phyloP scores from a whole-genome alignment of 2,329 filamentous ascomycete genomes.

The Alternaria consortialis region DNA sequence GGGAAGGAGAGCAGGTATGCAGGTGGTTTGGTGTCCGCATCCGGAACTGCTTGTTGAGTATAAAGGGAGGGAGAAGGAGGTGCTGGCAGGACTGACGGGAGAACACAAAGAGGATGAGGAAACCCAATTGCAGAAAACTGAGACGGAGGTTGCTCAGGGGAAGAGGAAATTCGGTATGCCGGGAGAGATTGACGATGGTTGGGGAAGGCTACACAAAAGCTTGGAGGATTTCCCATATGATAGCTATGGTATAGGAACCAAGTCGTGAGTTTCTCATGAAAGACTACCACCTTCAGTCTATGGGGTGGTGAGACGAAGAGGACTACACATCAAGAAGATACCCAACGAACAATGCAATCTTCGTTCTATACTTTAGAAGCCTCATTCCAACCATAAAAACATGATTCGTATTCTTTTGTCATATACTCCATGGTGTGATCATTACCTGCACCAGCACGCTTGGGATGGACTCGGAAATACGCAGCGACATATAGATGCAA shows the following conservation, averaged over 20 bases:
- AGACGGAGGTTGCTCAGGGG: constrained; percentile 51
- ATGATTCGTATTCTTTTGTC: constrained; percentile 23
- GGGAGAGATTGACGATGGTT: constrained; percentile 68
- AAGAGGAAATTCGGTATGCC: constrained; percentile 56
- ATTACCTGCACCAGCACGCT: constrained; percentile 22
- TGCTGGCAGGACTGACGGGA: constrained; percentile 83
- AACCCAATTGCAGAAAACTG: constrained; percentile 39
- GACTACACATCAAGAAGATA: neutral
- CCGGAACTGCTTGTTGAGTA: constrained; percentile 79
- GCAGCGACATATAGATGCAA: constrained; percentile 10
- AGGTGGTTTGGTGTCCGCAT: constrained; percentile 92
- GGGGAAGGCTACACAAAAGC: constrained; percentile 61
- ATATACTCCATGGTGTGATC: constrained; percentile 25
- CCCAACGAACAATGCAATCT: neutral
- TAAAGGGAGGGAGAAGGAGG: constrained; percentile 76
- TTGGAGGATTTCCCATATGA: constrained; percentile 69
- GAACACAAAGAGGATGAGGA: constrained; percentile 69
- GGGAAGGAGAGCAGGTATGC: constrained; percentile 90
- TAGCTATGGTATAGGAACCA: constrained; percentile 62
- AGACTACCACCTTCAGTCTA: neutral
- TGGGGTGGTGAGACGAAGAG: no score
- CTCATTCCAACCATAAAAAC: constrained; percentile 1
- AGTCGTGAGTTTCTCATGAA: neutral
- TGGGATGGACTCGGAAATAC: constrained; percentile 6
- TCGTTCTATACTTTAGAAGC: neutral